Conservation (phyloP, 2,329 filamentous ascomycete species). For the Akanthomyces uredinophilus region DNA sequence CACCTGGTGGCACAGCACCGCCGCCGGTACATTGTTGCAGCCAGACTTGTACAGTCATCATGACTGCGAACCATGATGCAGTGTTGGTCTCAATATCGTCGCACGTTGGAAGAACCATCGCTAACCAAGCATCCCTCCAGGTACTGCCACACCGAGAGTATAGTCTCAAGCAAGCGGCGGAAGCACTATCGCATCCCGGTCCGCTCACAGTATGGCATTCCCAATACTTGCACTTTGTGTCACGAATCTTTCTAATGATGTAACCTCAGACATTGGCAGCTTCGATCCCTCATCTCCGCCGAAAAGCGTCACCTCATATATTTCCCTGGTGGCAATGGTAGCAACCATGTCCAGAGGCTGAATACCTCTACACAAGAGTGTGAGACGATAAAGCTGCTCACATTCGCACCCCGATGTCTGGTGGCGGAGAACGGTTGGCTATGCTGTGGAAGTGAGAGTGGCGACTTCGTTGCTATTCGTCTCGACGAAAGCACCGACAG, state of each 20-base stretch:
- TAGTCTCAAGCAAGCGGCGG: slow-evolving; percentile 56
- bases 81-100: slow-evolving; percentile 2
- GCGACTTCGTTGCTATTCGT: slow-evolving; percentile 78
- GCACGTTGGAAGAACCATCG: background rate
- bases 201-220: slow-evolving; percentile 52
- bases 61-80: slow-evolving; percentile 14
- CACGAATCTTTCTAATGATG: background rate
- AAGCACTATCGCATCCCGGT: slow-evolving; percentile 65
- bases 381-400: slow-evolving; percentile 66
- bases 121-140: slow-evolving; percentile 33
- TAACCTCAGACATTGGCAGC: slow-evolving; percentile 69
- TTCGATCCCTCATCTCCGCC: slow-evolving; percentile 84
- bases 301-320: slow-evolving; percentile 74
- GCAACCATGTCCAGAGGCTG: slow-evolving; percentile 60
- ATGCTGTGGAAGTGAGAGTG: slow-evolving; percentile 82
- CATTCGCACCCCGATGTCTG: slow-evolving; percentile 75
- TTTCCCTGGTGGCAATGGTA: slow-evolving; percentile 71
- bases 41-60: background rate
- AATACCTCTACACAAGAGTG: slow-evolving; percentile 65
- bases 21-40: slow-evolving; percentile 5
- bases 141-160: slow-evolving; percentile 59
- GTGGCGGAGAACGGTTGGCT: slow-evolving; percentile 85
- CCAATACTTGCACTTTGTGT: background rate
- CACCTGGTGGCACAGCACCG: slow-evolving; percentile 8
- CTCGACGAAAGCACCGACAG: slow-evolving; percentile 40